Conservation (phyloP, 2,329 filamentous ascomycete species). For the Plectosphaerella plurivora region DNA sequence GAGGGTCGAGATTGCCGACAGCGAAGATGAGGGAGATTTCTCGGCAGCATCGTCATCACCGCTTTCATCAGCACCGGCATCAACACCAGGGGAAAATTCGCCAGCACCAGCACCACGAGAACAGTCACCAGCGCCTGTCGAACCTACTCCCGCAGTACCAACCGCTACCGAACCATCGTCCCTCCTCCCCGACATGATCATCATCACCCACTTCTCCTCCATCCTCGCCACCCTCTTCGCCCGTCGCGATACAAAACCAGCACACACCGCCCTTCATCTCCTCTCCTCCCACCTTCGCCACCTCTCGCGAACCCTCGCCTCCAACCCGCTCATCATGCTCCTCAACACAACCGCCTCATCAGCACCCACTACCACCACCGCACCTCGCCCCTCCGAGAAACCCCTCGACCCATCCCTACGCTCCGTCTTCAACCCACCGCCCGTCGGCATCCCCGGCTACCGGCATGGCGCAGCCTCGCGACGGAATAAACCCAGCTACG, state of each 20-base stretch:
- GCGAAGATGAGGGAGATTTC: constrained; percentile 32
- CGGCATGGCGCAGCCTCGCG: constrained; percentile 13
- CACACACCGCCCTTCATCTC: constrained; percentile 43
- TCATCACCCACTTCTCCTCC: constrained; percentile 50
- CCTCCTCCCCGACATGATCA: constrained; percentile 39
- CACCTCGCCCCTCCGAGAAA: constrained; percentile 4
- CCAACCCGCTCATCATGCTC: constrained; percentile 46
- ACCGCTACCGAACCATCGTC: constrained; percentile 1
- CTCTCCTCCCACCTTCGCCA: constrained; percentile 42
- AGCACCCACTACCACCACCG: constrained; percentile 1
- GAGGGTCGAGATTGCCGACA: constrained; percentile 29
- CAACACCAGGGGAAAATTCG: too few relatives aligned
- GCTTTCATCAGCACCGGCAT: constrained; percentile 12
- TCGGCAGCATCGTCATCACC: constrained; percentile 10
- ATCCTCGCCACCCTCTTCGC: constrained; percentile 50
- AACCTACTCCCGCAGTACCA: constrained; percentile 3
- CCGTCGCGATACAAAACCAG: constrained; percentile 37
- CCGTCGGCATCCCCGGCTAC: constrained; percentile 13
- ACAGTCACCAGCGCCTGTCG: not conserved
- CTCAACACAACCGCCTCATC: constrained; percentile 44
- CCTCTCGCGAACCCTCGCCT: constrained; percentile 34
- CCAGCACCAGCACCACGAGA: constrained; percentile 5
- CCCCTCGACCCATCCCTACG: constrained; percentile 39
- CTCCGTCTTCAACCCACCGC: constrained; percentile 42
- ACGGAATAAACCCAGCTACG: constrained; percentile 46